Percentiles rank a stretch among this genome's conserved stretches.
Evolutionary conservation across 306 rosid species (phyloP).

Genomic region (Rosa lucieae): DNA sequence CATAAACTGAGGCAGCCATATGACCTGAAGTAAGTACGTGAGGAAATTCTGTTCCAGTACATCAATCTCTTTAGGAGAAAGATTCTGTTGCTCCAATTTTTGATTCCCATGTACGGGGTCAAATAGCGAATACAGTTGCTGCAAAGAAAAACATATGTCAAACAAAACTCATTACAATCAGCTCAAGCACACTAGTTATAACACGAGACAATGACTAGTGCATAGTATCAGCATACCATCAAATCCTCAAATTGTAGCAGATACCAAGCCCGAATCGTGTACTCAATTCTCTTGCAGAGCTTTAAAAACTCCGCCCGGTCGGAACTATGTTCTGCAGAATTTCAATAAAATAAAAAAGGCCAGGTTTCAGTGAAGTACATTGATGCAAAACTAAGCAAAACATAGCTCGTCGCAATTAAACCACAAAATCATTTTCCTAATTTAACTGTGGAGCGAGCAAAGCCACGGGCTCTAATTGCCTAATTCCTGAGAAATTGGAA

Average conservation of each 20-base stretch:
- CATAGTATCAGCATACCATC: constrained; percentile 53
- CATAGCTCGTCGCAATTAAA: too few relatives aligned
- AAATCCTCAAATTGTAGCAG: constrained; percentile 89
- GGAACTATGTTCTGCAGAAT: constrained; percentile 53
- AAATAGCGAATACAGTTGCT: constrained; percentile 95
- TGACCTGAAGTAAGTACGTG: constrained; percentile 76
- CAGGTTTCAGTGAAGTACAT: not conserved
- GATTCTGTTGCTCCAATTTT: constrained; percentile 73
- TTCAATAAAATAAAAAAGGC: not conserved
- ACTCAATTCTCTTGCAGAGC: constrained; percentile 83
- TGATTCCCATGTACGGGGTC: constrained; percentile 80
- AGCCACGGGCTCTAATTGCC: too few relatives aligned
- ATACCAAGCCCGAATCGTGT: constrained; percentile 91
- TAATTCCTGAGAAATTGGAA: too few relatives aligned
- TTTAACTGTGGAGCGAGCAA: too few relatives aligned
- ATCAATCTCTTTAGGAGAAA: constrained; percentile 59
- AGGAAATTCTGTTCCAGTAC: constrained; percentile 92
- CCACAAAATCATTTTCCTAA: too few relatives aligned
- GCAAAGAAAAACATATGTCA: constrained; percentile 20
- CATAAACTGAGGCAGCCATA: not conserved
- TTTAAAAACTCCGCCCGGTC: constrained; percentile 86
- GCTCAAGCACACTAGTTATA: not conserved
- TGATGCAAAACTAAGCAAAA: not conserved
- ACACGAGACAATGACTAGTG: not conserved
- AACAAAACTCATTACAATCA: not conserved